Percentiles rank a stretch among this genome's conserved stretches.
Conservation (phyloP, 169 alveolate genomes). For the Plasmodium billcollinsi region DNA sequence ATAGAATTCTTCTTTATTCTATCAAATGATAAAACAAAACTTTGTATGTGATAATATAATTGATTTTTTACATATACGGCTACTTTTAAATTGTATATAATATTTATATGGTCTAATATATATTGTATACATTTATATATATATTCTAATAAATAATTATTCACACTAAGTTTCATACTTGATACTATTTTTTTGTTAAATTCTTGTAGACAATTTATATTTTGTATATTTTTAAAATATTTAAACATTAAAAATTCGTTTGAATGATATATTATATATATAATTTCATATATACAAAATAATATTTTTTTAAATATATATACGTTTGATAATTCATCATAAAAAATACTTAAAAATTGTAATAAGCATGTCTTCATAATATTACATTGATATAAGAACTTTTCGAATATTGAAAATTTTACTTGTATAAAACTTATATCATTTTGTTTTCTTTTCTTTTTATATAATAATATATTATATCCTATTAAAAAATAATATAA, state of each 20-base stretch:
- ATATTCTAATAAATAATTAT: constrained; percentile 31
- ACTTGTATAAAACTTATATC: constrained; percentile 19
- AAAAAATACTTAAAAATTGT: constrained; percentile 40
- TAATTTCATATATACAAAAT: constrained; percentile 38
- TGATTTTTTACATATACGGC: constrained; percentile 48
- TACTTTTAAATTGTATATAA: constrained; percentile 21
- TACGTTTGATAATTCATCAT: constrained; percentile 3
- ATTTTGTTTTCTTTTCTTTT: constrained; percentile 15
- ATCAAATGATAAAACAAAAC: constrained; percentile 10
- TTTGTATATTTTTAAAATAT: constrained; percentile 37
- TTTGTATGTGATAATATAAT: constrained; percentile 1
- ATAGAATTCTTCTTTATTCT: constrained; percentile 1
- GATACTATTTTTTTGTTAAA: background rate
- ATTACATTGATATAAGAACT: constrained; percentile 31
- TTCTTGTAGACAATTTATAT: constrained; percentile 8
- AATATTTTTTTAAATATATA: constrained; percentile 19
- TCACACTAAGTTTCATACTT: constrained; percentile 23
- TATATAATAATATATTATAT: background rate
- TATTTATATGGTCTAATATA: constrained; percentile 8
- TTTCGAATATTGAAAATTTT: constrained; percentile 24
- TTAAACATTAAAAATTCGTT: constrained; percentile 55
- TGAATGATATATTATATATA: constrained; percentile 40
- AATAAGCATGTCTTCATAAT: constrained; percentile 21
- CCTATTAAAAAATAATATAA: constrained; percentile 29
- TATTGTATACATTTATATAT: constrained; percentile 7